These are phyloP conservation scores for Hanseniaspora occidentalis DNA, from an alignment of 805 yeast genomes.

Conservation along the genomic window DNA sequence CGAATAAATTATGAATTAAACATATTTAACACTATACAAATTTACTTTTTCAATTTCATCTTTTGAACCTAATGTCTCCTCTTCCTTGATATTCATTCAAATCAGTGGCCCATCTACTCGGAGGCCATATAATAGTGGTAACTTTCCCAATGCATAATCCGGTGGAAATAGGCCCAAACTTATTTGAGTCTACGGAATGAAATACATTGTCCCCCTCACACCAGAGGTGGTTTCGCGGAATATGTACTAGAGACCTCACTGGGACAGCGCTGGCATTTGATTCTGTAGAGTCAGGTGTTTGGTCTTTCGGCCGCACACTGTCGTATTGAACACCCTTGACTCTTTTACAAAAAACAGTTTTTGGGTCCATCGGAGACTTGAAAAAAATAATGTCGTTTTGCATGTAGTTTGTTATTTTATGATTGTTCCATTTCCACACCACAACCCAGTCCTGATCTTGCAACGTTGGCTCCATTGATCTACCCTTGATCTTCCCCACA, in stretches of 20 bases:
- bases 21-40: too few relatives aligned
- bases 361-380: constrained; percentile 73
- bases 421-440: constrained; percentile 51
- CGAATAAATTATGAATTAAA: too few relatives aligned
- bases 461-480: constrained; percentile 81
- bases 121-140: constrained; percentile 58
- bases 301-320: constrained; percentile 42
- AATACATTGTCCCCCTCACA: constrained; percentile 82
- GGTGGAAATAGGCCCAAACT: constrained; percentile 77
- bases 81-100: constrained; percentile 16
- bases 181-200: constrained; percentile 75
- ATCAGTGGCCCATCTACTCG: constrained; percentile 34
- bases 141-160: constrained; percentile 77
- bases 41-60: background rate
- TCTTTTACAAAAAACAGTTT: constrained; percentile 63
- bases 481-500: constrained; percentile 64
- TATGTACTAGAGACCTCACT: constrained; percentile 33
- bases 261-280: constrained; percentile 25
- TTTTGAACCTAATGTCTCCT: constrained; percentile 7
- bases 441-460: constrained; percentile 56
- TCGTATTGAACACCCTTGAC: constrained; percentile 71
- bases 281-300: constrained; percentile 27
- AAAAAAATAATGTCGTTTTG: constrained; percentile 66
- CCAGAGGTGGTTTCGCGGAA: constrained; percentile 83
- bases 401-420: constrained; percentile 32